A percentile compares a stretch with the other conserved stretches of the same genome.
phyloP scores from a whole-genome alignment of 306 rosid genomes.

The peach (Prunus persica) region DNA sequence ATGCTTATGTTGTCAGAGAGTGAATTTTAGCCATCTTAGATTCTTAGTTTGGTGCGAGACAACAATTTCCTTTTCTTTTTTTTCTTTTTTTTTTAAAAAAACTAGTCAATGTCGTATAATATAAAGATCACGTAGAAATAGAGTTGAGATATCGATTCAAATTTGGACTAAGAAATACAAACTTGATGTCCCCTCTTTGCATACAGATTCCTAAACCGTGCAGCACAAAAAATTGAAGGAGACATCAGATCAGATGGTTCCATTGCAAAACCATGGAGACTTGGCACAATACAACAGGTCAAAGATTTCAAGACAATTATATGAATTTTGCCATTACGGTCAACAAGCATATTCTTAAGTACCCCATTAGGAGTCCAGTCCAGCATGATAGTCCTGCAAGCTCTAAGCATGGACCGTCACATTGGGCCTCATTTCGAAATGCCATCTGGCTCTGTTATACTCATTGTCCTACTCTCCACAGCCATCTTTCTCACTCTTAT shows the following conservation, averaged over 20 bases:
- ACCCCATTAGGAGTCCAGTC: slow-evolving; percentile 42
- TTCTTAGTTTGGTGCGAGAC: too few relatives aligned
- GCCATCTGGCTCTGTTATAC: slow-evolving; percentile 44
- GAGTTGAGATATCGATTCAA: neutral
- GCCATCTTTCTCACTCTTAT: slow-evolving; percentile 37
- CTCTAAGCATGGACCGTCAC: slow-evolving; percentile 53
- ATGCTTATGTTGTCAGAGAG: too few relatives aligned
- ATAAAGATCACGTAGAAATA: too few relatives aligned
- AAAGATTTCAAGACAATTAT: slow-evolving; percentile 48
- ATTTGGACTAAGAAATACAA: neutral
- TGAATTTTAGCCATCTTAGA: too few relatives aligned
- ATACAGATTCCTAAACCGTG: slow-evolving; percentile 48
- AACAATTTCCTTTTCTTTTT: too few relatives aligned
- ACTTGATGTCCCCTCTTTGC: neutral
- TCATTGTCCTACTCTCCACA: slow-evolving; percentile 33
- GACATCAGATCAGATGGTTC: slow-evolving; percentile 39
- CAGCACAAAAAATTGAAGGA: slow-evolving; percentile 48
- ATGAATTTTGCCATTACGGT: slow-evolving; percentile 51
- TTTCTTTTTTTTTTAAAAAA: too few relatives aligned
- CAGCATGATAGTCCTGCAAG: slow-evolving; percentile 57
- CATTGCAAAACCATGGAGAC: slow-evolving; percentile 50
- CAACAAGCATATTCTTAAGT: slow-evolving; percentile 38
- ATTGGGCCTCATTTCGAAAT: slow-evolving; percentile 48
- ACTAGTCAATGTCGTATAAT: neutral
- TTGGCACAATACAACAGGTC: slow-evolving; percentile 57